These are phyloP conservation scores for Lentinula sp. DNA, from an alignment of 768 basidiomycete species.

Conservation along the genomic window DNA sequence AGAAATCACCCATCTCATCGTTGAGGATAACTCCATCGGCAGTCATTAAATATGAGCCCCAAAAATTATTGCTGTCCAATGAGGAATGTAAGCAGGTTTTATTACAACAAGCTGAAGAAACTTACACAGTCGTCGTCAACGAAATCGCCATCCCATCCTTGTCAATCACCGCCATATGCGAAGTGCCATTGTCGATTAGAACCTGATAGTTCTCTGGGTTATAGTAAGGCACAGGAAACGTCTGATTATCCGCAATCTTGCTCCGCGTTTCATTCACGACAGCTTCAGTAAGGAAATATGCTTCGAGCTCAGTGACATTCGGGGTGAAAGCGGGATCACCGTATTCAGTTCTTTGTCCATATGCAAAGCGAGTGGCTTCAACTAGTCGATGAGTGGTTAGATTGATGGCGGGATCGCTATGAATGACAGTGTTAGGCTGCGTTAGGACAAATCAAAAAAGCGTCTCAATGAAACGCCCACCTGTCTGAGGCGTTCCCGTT, in stretches of 20 bases:
- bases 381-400: slow-evolving; percentile 26
- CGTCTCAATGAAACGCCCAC: background rate
- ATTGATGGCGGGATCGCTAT: slow-evolving; percentile 20
- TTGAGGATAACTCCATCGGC: slow-evolving; percentile 17
- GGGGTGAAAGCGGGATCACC: slow-evolving; percentile 31
- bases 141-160: slow-evolving; percentile 19
- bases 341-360: slow-evolving; percentile 23
- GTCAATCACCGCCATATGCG: slow-evolving; percentile 29
- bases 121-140: slow-evolving; percentile 17
- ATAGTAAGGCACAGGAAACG: slow-evolving; percentile 21
- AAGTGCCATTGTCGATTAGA: slow-evolving; percentile 27
- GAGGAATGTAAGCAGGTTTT: background rate
- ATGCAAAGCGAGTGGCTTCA: slow-evolving; percentile 27
- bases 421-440: background rate
- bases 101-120: background rate
- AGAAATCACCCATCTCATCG: slow-evolving; percentile 25
- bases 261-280: slow-evolving; percentile 18
- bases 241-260: slow-evolving; percentile 20
- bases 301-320: slow-evolving; percentile 28
- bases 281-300: slow-evolving; percentile 19
- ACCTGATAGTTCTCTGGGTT: slow-evolving; percentile 22
- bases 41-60: slow-evolving; percentile 22
- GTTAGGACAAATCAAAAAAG: background rate
- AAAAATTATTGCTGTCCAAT: slow-evolving; percentile 13
- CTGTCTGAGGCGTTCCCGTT: slow-evolving; percentile 12